A percentile compares a stretch with the other conserved stretches of the same genome.
Conservation (phyloP, 495 filamentous ascomycete species). For the Alectoria sarmentosa region DNA sequence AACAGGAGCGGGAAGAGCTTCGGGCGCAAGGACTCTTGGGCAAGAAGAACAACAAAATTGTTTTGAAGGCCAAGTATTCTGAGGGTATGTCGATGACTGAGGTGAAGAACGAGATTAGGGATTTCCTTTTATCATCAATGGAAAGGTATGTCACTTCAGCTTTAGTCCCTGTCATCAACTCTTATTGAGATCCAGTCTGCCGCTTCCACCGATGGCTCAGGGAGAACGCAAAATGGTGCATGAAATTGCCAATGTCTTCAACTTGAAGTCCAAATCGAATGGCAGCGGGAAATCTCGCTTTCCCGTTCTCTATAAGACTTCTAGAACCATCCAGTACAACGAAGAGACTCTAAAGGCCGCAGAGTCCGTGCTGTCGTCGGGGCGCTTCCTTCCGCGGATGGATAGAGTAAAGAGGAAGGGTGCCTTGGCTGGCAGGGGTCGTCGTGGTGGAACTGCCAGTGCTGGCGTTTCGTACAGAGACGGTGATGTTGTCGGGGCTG, state of each 20-base stretch:
- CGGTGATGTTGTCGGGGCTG: constrained; percentile 83
- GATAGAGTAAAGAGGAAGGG: constrained; percentile 24
- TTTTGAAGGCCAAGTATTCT: constrained; percentile 65
- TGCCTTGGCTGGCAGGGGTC: constrained; percentile 20
- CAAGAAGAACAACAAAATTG: constrained; percentile 52
- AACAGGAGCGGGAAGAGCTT: constrained; percentile 71
- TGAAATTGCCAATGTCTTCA: constrained; percentile 59
- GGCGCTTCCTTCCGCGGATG: constrained; percentile 40
- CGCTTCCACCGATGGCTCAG: constrained; percentile 80
- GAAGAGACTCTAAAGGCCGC: constrained; percentile 38
- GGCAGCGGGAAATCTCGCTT: constrained; percentile 69
- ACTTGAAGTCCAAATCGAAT: constrained; percentile 74
- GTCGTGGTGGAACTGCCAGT: constrained; percentile 34
- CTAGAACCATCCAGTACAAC: constrained; percentile 48
- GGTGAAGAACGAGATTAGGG: constrained; percentile 61
- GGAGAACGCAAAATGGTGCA: constrained; percentile 69
- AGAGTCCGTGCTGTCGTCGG: constrained; percentile 33
- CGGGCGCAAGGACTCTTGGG: constrained; percentile 74
- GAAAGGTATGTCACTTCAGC: constrained; percentile 48
- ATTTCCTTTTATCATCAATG: constrained; percentile 58
- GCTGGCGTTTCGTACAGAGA: constrained; percentile 59
- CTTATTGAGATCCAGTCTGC: constrained; percentile 45
- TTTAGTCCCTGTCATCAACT: constrained; percentile 1
- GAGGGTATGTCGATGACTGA: constrained; percentile 63
- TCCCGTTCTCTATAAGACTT: constrained; percentile 69